These are phyloP conservation scores for Boletellus ananas DNA, from an alignment of 768 basidiomycete genomes.

Conservation along the genomic window DNA sequence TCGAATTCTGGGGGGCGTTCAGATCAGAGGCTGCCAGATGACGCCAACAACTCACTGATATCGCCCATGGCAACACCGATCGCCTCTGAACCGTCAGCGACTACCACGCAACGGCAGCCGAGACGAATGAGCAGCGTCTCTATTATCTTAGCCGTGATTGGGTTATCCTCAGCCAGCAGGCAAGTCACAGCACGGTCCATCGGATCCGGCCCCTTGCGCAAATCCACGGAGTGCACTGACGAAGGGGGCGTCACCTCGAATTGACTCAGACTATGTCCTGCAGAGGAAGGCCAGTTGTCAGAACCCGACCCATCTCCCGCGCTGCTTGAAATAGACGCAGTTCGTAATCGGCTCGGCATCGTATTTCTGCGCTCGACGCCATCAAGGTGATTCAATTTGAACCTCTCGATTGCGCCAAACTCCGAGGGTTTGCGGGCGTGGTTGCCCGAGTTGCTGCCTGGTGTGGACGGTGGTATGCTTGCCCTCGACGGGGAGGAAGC, in stretches of 20 bases:
- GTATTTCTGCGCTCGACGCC: constrained; percentile 73
- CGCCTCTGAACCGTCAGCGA: constrained; percentile 94
- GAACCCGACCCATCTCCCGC: constrained; percentile 75
- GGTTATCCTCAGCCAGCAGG: constrained; percentile 94
- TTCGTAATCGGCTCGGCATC: constrained; percentile 84
- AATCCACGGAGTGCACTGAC: constrained; percentile 80
- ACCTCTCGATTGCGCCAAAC: constrained; percentile 80
- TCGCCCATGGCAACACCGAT: constrained; percentile 97
- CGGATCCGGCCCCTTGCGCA: constrained; percentile 73
- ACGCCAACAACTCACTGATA: constrained; percentile 66
- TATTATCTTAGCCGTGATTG: constrained; percentile 95
- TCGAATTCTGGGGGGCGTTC: constrained; percentile 69
- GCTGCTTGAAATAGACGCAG: constrained; percentile 82
- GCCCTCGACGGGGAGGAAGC: constrained; percentile 85
- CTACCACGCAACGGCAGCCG: constrained; percentile 93
- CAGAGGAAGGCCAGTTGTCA: constrained; percentile 64
- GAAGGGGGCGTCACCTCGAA: constrained; percentile 70
- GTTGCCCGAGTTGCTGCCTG: constrained; percentile 49
- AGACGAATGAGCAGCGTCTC: constrained; percentile 91
- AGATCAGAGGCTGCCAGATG: background rate
- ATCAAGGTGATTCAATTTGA: constrained; percentile 80
- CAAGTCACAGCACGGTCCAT: constrained; percentile 89
- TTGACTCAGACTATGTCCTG: constrained; percentile 50
- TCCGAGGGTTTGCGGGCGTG: constrained; percentile 89
- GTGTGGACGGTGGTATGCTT: constrained; percentile 67